Conservation (phyloP, 768 basidiomycete species). For the Hygrophorus pudorinus region DNA sequence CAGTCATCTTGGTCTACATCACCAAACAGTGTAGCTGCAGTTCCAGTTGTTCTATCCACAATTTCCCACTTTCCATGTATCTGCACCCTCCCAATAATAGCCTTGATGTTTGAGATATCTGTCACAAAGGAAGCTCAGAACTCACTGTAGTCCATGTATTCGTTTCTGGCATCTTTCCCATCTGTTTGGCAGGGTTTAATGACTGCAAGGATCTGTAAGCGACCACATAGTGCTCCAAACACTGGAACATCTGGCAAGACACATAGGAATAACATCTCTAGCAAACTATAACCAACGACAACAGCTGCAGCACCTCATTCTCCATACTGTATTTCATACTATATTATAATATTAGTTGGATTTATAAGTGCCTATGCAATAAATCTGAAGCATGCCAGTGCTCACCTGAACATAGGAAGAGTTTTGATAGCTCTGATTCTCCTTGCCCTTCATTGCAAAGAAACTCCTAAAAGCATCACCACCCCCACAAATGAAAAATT, state of each 20-base stretch:
- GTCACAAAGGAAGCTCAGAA: constrained; percentile 3
- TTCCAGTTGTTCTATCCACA: constrained; percentile 4
- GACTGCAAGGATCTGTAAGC: constrained; percentile 4
- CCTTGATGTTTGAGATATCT: constrained; percentile 8
- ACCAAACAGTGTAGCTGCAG: constrained; percentile 4
- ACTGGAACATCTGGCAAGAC: neutral
- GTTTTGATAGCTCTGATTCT: neutral
- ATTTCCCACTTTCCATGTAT: constrained; percentile 9
- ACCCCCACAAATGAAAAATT: constrained; percentile 14
- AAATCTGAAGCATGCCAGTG: neutral
- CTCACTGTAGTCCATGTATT: constrained; percentile 2
- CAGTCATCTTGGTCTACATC: neutral
- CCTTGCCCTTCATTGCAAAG: neutral
- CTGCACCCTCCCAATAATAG: constrained; percentile 8
- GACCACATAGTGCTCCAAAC: constrained; percentile 1
- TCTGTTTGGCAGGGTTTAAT: constrained; percentile 9
- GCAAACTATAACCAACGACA: constrained; percentile 7
- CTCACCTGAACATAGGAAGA: constrained; percentile 3
- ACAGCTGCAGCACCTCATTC: neutral
- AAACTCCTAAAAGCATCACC: constrained; percentile 16
- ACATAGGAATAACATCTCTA: constrained; percentile 11
- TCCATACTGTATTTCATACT: constrained; percentile 5
- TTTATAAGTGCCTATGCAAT: neutral
- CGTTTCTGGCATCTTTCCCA: constrained; percentile 8
- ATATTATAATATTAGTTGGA: neutral